Evolutionary conservation across 805 yeast genomes (phyloP), one percentile per base, ranked within the genome.

Genomic region (Zygosaccharomyces gambellarensis): DNA sequence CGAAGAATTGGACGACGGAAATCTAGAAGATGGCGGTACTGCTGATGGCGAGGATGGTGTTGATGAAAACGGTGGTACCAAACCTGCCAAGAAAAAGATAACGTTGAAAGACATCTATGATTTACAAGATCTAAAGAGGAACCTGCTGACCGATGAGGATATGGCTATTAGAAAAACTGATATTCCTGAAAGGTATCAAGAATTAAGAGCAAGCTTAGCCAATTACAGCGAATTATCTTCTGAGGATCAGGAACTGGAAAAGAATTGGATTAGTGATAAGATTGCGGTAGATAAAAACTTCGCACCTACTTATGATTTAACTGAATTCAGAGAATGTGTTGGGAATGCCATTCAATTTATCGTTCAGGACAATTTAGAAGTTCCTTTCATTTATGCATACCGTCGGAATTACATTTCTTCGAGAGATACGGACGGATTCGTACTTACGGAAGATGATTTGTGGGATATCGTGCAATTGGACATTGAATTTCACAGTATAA

Each of bases 371-470:
- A 77, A 83, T 50, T 76, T 85, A 55, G 99, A 94, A 65, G 96
- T 92, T 4, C 98, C 99, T 9, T 87, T 90, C 60, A 90, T 94
- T 52, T 90, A 96, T 87, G 86, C 90, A 23, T 96, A 90, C 64
- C 86, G 98, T 66, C 87, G 95, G 69, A 98, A 94, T 68, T 89
- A 87, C 63, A 79, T 79, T 28, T 64, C 67, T 2, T 70, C 76
- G 9, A 73, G 71, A 50, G 71, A 71, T 44, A 73, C 68, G 21
- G 71, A 73, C 28, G 78, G 73, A 10, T 66, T 69, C 27, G 71
- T 73, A 1, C 70, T 87, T 48, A 78, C 74, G 47, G 95, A 86
- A 69, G 90, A 88, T 68, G 97, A 90, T 64, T 72, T 94, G 52
- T 94, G 99, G 99, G 79, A 90, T 62, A 84, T 92, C 55, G 83